Conservation (phyloP, 108 stramenopile species). For the Epipyxis sp. region DNA sequence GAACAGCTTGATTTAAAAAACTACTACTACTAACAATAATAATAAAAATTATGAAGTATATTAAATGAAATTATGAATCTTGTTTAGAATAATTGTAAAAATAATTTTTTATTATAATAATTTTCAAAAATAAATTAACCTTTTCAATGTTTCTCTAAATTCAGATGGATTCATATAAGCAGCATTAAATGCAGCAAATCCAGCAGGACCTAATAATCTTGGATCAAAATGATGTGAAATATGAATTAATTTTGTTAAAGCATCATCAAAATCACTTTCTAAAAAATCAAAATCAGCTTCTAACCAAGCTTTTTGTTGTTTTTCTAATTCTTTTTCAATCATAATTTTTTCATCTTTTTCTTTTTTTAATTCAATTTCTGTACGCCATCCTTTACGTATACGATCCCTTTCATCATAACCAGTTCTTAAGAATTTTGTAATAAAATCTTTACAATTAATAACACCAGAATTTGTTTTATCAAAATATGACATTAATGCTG, state of each 20-base stretch:
- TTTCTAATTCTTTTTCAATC: neutral
- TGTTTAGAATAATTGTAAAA: too few species aligned
- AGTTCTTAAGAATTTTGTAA: neutral
- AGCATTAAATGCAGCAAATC: neutral
- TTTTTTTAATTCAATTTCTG: neutral
- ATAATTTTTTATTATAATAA: too few species aligned
- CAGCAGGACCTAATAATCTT: neutral
- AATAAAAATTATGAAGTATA: too few species aligned
- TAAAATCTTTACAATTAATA: neutral
- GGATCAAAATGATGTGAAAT: too few species aligned
- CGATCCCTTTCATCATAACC: neutral
- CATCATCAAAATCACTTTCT: neutral
- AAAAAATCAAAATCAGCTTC: neutral
- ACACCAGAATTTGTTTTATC: neutral
- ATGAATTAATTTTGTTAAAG: neutral
- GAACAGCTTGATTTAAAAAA: neutral
- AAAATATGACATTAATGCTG: neutral
- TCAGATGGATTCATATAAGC: neutral
- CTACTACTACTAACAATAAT: neutral
- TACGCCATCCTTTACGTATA: neutral
- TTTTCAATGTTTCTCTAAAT: neutral
- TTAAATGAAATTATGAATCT: too few species aligned
- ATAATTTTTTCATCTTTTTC: neutral
- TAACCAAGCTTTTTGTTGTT: neutral
- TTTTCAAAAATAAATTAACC: neutral